Base-by-base conservation (phyloP, 2,329 filamentous ascomycete genomes). In the Pyricularia grisea region DNA sequence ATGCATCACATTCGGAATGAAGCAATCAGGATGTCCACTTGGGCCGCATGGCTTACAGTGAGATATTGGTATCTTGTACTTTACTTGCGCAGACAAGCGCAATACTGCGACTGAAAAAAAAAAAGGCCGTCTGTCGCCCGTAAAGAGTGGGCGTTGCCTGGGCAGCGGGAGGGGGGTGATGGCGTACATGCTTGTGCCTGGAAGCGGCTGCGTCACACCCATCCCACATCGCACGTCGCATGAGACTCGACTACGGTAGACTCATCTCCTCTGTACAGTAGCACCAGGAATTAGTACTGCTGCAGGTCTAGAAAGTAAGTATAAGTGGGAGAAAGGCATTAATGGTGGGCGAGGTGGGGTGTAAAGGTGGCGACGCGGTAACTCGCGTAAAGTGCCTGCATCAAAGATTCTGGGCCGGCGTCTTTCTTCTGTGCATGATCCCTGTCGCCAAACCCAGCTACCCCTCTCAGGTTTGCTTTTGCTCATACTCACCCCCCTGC, bases 301-400 rank as follows among this genome's bases (percentile, higher is more conserved):
- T 5, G 33, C 33, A 36, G 33, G 33, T 36, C 12, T 36, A n/a
- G 42, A 20, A 50, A 50, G 42, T 50, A 50, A 50, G 6, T 50
- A 50, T 50, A 20, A 50, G 42, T 36, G 12, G 33, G 33, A n/a
- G 55, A 58, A 12, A 61, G 58, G 25, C 58, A 61, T 61, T 61
- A n/a, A 23, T 61, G 58, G 58, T 11, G 58, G n/a, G 58, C n/a
- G 23, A 25, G 58, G 58, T 61, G 58, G 58, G 58, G 58, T 14
- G 63, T 17, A 36, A 17, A 27, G 6, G 23, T 17, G 67, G 67
- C 67, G 60, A 68, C 67, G 67, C 67, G 65, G 67, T 60, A 50
- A 30, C 31, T 27, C 67, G 67, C 67, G 67, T 68, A 68, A 68
- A 68, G 67, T 68, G 67, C 27, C 27, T 17, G 60, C 60, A 63